Evolutionary conservation across 305 asterid genomes (phyloP).

Genomic region (Caryopteris hybrid): DNA sequence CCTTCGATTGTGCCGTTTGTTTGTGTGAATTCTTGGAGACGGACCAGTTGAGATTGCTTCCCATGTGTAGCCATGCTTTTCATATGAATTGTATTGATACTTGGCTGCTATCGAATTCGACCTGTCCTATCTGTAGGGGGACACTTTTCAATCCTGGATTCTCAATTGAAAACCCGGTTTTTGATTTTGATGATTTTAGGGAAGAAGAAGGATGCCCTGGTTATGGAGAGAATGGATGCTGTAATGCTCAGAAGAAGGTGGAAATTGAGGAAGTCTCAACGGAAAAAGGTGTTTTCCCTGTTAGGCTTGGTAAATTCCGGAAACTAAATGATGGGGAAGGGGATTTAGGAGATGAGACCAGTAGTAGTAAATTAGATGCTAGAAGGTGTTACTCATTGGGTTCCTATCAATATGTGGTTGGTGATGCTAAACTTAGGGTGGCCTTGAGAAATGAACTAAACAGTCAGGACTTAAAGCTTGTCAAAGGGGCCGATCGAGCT

Average conservation of each 20-base stretch:
- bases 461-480: constrained; percentile 11
- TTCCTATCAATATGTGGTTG: constrained; percentile 77
- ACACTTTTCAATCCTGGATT: constrained; percentile 60
- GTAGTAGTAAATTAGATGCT: constrained; percentile 70
- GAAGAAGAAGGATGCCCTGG: constrained; percentile 38
- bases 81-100: constrained; percentile 78
- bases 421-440: constrained; percentile 57
- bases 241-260: constrained; percentile 37
- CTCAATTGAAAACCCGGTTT: constrained; percentile 50
- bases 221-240: constrained; percentile 23
- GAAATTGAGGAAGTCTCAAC: constrained; percentile 43
- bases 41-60: constrained; percentile 73
- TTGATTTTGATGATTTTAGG: constrained; percentile 44
- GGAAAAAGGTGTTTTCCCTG: constrained; percentile 57
- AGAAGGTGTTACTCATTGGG: constrained; percentile 92
- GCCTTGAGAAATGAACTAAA: constrained; percentile 36
- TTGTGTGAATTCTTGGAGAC: constrained; percentile 57
- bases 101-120: constrained; percentile 76
- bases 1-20: constrained; percentile 83
- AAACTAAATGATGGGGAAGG: constrained; percentile 37
- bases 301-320: constrained; percentile 70
- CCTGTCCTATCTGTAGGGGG: constrained; percentile 76
- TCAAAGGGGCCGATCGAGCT: constrained; percentile 11
- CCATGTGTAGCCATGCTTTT: constrained; percentile 78
- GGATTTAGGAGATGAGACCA: constrained; percentile 43